Base-by-base conservation (phyloP, 805 yeast species). In the Suhomyces tanzawaensis region DNA sequence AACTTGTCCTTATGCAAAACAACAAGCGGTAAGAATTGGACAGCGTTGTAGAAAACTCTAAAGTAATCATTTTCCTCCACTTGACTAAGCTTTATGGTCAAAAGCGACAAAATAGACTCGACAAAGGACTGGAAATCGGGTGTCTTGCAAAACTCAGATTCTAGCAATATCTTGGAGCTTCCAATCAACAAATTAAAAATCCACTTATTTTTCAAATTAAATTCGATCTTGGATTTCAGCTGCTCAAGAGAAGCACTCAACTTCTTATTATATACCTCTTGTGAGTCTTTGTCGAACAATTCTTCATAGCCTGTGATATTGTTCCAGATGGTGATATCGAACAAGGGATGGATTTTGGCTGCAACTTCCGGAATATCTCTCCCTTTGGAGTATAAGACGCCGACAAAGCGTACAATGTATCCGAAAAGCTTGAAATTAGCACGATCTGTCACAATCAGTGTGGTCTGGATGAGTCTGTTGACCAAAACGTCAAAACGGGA, bases 311-410 rank as follows among this genome's bases (percentile, higher is more conserved):
- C 32, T 4, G 34, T 45, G 4, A 46, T 29, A 29, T 48, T 47
- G n/a, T 46, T 41, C 72, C 68, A 67, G 1, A 56, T 55, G 7
- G 53, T 40, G 9, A 66, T 51, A 2, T 66, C 58, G 29, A 66
- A 69, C 19, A 63, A 37, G 5, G 62, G 64, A 2, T 48, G 52
- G 9, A 59, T 39, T 35, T 11, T 29, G 14, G 34, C 39, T 24
- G 62, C 47, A 2, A 60, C 41, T 4, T 30, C 18, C 0, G 51
- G 46, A n/a, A 29, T 14, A 32, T 21, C 12, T 14, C 31, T 4
- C 5, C 62, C 47, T 16, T 45, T 46, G 11, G 41, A 18, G 24
- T 40, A 46, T 7, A 47, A 29, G n/a, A 18, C 5, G 3, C 16
- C 14, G 27, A 40, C 17, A 22, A 40, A 40, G 14, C 30, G 26